phyloP scores from a whole-genome alignment of 2,329 filamentous ascomycete genomes.

The Fusarium zealandicum region DNA sequence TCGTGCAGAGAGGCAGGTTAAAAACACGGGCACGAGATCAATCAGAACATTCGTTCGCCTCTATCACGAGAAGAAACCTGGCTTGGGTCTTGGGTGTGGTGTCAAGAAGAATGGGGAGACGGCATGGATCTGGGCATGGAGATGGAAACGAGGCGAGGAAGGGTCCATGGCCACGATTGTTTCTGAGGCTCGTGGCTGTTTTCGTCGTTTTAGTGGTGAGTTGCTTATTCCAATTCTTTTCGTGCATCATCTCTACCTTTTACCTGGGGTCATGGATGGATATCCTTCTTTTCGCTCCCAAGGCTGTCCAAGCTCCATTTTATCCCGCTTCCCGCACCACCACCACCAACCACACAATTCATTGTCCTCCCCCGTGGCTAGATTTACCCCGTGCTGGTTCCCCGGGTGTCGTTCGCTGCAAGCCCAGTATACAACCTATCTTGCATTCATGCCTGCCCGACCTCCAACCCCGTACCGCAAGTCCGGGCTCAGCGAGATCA shows the following conservation, averaged over 20 bases:
- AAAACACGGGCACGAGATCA: constrained; percentile 17
- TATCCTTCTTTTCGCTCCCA: constrained; percentile 5
- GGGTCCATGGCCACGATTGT: constrained; percentile 19
- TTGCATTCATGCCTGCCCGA: constrained; percentile 18
- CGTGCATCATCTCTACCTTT: too few relatives aligned
- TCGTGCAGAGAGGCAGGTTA: neutral
- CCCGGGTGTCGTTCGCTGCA: constrained; percentile 6
- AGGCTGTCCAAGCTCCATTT: constrained; percentile 25
- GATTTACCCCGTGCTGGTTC: constrained; percentile 24
- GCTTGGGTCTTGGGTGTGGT: constrained; percentile 10
- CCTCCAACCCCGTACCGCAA: constrained; percentile 30
- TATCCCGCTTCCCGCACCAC: constrained; percentile 34
- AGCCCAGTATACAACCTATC: constrained; percentile 11
- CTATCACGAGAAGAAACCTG: constrained; percentile 5
- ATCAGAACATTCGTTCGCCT: constrained; percentile 9
- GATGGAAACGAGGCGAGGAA: constrained; percentile 17
- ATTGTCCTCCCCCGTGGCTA: too few relatives aligned
- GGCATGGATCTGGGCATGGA: constrained; percentile 20
- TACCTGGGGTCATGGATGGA: too few relatives aligned
- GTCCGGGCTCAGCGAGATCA: constrained; percentile 29
- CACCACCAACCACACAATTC: constrained; percentile 27
- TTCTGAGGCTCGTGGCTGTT: constrained; percentile 18
- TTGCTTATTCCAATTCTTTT: too few relatives aligned
- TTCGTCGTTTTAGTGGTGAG: constrained; percentile 36
- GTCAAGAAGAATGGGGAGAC: constrained; percentile 27